Evolutionary conservation across 129 eudicot genomes (phyloP), one percentile per base, ranked within the genome.

Genomic region (Arctium minus): DNA sequence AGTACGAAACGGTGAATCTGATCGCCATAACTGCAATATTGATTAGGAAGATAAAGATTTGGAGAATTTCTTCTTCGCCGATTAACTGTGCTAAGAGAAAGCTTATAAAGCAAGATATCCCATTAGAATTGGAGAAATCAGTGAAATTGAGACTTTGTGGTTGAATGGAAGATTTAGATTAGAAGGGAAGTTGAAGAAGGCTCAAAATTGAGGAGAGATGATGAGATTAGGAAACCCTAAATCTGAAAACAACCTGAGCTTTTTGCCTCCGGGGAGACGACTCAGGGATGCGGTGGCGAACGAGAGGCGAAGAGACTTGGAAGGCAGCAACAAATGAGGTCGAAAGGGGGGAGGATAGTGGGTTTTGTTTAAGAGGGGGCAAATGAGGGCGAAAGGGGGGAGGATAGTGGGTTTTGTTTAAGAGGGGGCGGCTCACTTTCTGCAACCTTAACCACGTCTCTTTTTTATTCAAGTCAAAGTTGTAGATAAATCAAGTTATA

Each of bases 1-100:
- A 91, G 88, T 84, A 93, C 27, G 87, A 38, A 77, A 91, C 90
- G 75, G 97, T 89, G 81, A 87, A 83, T 37, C 97, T 85, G 81
- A 96, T 82, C 86, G 99, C 98, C 99, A 96, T 93, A 74, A 83
- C 4, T 2, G 75, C 87, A n/a, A 88, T 35, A 81, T 70, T 83
- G 85, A 80, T 35, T 18, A 91, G 46, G 5, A 27, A 27, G 85
- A 92, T 32, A 7, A 94, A 81, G 87, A 88, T 75, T 13, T 74
- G 81, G 76, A 86, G 36, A 88, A 90, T 86, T 50, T 62, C 80
- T 79, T 73, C 73, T 50, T 15, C 33, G 89, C 64, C 6, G 75
- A 84, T 17, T 62, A 75, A 79, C 44, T 30, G 86, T 38, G 88
- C 75, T 30, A 70, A 74, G 10, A 64, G 38, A 80, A 81, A 42